phyloP scores from a whole-genome alignment of 495 filamentous ascomycete genomes.

The Xylaria nigripes region DNA sequence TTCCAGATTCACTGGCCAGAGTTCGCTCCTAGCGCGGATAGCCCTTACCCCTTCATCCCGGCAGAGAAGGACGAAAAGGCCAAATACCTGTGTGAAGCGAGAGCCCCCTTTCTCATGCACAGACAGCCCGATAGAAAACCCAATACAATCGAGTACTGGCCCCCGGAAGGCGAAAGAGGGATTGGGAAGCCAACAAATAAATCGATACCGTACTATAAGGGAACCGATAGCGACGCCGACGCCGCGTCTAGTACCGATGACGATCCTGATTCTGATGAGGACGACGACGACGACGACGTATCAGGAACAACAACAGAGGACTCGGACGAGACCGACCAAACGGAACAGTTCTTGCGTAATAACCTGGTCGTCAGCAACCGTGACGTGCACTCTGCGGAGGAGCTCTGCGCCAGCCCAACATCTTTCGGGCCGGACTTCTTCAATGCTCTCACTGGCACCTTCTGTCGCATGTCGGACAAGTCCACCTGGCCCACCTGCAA shows the following conservation, averaged over 20 bases:
- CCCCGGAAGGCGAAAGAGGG: neutral
- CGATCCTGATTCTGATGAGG: too few species aligned
- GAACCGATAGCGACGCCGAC: too few species aligned
- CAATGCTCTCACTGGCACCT: slow-evolving; percentile 13
- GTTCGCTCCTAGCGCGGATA: slow-evolving; percentile 8
- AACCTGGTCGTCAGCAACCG: slow-evolving; percentile 17
- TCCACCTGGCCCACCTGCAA: neutral
- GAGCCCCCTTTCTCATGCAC: neutral
- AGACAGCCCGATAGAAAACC: neutral
- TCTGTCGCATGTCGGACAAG: slow-evolving; percentile 30
- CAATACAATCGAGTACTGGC: neutral
- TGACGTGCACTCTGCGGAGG: slow-evolving; percentile 14
- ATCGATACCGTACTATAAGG: too few species aligned
- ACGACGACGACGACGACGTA: neutral
- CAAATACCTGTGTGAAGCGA: neutral
- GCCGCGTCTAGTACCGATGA: too few species aligned
- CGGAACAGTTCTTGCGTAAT: slow-evolving; percentile 10
- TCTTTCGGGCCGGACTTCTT: slow-evolving; percentile 28
- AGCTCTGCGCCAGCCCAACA: slow-evolving; percentile 23
- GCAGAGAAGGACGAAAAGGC: neutral
- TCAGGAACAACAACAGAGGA: too few species aligned
- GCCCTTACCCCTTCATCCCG: neutral
- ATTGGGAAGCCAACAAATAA: neutral
- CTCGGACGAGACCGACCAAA: too few species aligned
- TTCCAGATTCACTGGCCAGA: slow-evolving; percentile 29